Conservation (phyloP, 192 early-diverging fungal species). For the Rhizoclosmatium globosum region DNA sequence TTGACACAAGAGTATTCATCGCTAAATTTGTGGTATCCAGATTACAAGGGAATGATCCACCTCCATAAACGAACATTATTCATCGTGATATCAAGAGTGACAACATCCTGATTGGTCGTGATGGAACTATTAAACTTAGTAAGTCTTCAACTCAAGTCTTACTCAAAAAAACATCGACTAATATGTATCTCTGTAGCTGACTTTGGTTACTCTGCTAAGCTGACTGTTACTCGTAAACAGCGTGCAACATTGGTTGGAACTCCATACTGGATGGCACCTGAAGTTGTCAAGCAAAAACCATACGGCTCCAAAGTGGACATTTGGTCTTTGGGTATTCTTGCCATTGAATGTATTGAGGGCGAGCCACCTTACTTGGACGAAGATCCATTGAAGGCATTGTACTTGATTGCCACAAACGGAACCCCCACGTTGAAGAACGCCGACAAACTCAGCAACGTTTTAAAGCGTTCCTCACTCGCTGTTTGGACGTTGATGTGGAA, state of each 20-base stretch:
- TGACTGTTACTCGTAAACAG: constrained; percentile 79
- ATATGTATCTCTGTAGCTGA: constrained; percentile 63
- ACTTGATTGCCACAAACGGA: constrained; percentile 94
- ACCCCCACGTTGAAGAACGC: constrained; percentile 90
- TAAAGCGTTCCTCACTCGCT: constrained; percentile 88
- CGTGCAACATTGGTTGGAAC: constrained; percentile 64
- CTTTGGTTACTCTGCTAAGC: constrained; percentile 91
- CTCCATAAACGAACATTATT: constrained; percentile 86
- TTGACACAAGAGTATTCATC: constrained; percentile 60
- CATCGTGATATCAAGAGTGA: constrained; percentile 93
- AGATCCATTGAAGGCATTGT: constrained; percentile 90
- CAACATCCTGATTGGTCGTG: constrained; percentile 60
- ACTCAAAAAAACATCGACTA: not conserved
- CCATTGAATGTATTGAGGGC: constrained; percentile 95
- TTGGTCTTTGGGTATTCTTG: constrained; percentile 95
- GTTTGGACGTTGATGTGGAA: constrained; percentile 85
- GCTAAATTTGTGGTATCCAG: constrained; percentile 76
- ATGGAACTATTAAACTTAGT: constrained; percentile 49
- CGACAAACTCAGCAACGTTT: constrained; percentile 75
- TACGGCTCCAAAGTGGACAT: constrained; percentile 79
- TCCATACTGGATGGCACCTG: constrained; percentile 66
- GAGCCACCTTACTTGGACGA: constrained; percentile 96
- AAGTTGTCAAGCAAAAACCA: constrained; percentile 64
- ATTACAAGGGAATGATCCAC: constrained; percentile 84
- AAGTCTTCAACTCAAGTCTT: not conserved